Evolutionary conservation across 768 basidiomycete species (phyloP).

Genomic region (Rhizopogon vinicolor): DNA sequence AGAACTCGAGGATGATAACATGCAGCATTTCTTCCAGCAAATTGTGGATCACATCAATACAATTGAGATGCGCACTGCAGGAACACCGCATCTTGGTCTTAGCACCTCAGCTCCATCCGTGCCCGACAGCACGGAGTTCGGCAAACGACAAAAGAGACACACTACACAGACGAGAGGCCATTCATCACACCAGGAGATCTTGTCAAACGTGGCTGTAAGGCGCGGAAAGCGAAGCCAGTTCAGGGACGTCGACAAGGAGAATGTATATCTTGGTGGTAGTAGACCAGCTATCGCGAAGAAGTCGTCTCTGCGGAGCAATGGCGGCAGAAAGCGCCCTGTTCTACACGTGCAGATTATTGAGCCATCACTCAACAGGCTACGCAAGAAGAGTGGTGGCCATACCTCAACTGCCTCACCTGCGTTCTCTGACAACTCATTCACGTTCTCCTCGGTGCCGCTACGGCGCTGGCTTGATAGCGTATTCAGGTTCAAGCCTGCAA

Average conservation of each 20-base stretch:
- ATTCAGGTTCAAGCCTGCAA: constrained; percentile 78
- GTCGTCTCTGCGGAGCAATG: constrained; percentile 38
- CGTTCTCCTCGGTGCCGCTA: constrained; percentile 40
- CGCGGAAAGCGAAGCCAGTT: constrained; percentile 9
- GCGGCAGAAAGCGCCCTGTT: constrained; percentile 12
- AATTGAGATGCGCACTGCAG: constrained; percentile 52
- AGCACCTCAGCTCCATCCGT: constrained; percentile 6
- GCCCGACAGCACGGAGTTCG: constrained; percentile 16
- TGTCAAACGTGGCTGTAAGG: constrained; percentile 4
- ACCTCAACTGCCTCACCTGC: constrained; percentile 28
- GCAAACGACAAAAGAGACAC: constrained; percentile 8
- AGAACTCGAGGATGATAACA: constrained; percentile 64
- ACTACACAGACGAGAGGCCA: constrained; percentile 31
- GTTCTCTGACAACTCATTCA: constrained; percentile 43
- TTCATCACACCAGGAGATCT: constrained; percentile 19
- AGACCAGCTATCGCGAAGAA: constrained; percentile 30
- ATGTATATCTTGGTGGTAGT: constrained; percentile 18
- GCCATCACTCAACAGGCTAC: constrained; percentile 38
- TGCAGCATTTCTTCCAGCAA: constrained; percentile 84
- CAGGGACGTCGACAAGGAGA: constrained; percentile 56
- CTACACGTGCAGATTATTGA: constrained; percentile 52
- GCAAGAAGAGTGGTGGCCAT: constrained; percentile 17
- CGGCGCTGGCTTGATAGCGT: constrained; percentile 84
- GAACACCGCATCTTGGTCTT: constrained; percentile 12
- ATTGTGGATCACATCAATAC: constrained; percentile 76